Base-by-base conservation (phyloP, 768 basidiomycete genomes). In the Crassisporium funariophilum region DNA sequence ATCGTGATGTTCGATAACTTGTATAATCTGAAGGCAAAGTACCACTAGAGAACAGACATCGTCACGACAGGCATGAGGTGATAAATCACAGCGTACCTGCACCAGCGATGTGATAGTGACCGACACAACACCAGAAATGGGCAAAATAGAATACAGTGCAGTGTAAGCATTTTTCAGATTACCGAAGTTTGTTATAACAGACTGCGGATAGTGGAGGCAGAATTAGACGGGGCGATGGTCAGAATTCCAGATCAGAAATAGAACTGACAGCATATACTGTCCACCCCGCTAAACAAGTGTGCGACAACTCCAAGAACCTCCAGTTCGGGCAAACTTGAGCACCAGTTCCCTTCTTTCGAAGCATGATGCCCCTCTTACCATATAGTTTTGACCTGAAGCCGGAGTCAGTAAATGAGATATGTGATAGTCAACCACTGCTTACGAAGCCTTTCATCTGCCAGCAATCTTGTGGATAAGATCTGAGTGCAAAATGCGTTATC, bases 11-110 rank as follows among this genome's bases (percentile, higher is more conserved):
- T 4, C 2, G 49, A 45, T 4, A 54, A 46, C 29, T 34, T 41
- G 25, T 54, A 47, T 13, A 54, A 21, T 9, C 53, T 31, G n/a
- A 38, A 50, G 2, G 53, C 44, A 20, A 50, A 54, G 16, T 50
- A 54, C 17, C 41, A 50, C 53, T 54, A 12, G n/a, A 2, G n/a
- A 16, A 33, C 11, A 24, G 10, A 24, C 10, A 20, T 10, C 6
- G 33, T 7, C 7, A 35, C 19, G 19, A 35, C 8, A 25, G 20
- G 8, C 31, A 4, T 29, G 10, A 11, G 17, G 13, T 13, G 20
- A 33, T 3, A 33, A 33, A 48, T 12, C 3, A 16, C 29, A 7
- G 15, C 48, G 17, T 7, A 52, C 54, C 47, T 56, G 54, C 6
- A 43, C 44, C 6, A 35, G 8, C 16, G 47, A 44, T n/a, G 47